These are phyloP conservation scores for Aciculoconidium aculeatum DNA, from an alignment of 805 yeast genomes.

Conservation along the genomic window DNA sequence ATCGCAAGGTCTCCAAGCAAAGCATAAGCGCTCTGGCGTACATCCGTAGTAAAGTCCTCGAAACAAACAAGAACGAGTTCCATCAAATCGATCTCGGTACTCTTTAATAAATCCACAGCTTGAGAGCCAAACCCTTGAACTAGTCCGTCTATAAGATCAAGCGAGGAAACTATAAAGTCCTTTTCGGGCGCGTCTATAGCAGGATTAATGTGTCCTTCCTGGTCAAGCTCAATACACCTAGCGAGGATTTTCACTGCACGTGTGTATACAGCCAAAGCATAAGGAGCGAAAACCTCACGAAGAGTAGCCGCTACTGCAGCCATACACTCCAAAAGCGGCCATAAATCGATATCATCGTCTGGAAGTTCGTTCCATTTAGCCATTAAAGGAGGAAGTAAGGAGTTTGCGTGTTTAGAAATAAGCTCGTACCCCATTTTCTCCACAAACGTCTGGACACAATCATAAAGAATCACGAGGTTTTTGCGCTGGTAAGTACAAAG, in stretches of 20 bases:
- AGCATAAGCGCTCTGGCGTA: slow-evolving; percentile 90
- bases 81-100: slow-evolving; percentile 39
- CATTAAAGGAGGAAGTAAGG: slow-evolving; percentile 75
- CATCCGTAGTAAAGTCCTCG: slow-evolving; percentile 74
- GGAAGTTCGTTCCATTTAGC: slow-evolving; percentile 69
- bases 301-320: slow-evolving; percentile 84
- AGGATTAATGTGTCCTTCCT: slow-evolving; percentile 60
- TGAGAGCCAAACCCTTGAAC: slow-evolving; percentile 79
- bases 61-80: slow-evolving; percentile 62
- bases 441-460: slow-evolving; percentile 84
- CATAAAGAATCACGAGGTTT: slow-evolving; percentile 77
- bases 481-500: slow-evolving; percentile 75
- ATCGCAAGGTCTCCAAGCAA: slow-evolving; percentile 85
- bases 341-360: slow-evolving; percentile 78
- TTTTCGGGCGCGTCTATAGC: slow-evolving; percentile 73
- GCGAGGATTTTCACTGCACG: slow-evolving; percentile 69
- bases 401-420: slow-evolving; percentile 38
- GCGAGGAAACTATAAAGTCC: slow-evolving; percentile 82
- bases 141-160: slow-evolving; percentile 88
- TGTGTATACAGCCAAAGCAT: slow-evolving; percentile 79
- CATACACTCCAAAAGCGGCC: slow-evolving; percentile 92
- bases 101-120: slow-evolving; percentile 49
- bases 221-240: slow-evolving; percentile 62
- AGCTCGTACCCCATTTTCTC: slow-evolving; percentile 64
- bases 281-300: slow-evolving; percentile 81